These are phyloP conservation scores for Penicillium paxilli DNA, from an alignment of 495 filamentous ascomycete genomes.

Conservation along the genomic window DNA sequence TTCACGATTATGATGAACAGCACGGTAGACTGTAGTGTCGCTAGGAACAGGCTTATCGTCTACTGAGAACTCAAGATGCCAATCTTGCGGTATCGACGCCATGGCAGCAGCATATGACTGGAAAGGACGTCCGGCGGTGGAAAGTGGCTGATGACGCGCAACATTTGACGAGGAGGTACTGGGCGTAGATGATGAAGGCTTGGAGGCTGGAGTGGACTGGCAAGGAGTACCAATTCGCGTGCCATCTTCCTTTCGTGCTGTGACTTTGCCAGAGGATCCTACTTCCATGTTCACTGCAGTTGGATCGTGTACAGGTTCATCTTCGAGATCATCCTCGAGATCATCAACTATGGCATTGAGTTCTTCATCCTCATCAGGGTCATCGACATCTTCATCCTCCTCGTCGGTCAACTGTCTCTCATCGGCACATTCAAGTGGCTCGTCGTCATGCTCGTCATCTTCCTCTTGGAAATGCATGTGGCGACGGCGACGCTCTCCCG, in stretches of 20 bases:
- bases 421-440: constrained; percentile 89
- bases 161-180: constrained; percentile 30
- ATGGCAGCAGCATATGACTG: constrained; percentile 83
- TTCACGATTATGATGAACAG: constrained; percentile 74
- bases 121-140: constrained; percentile 48
- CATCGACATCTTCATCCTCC: constrained; percentile 67
- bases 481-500: constrained; percentile 52
- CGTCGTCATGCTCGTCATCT: constrained; percentile 54
- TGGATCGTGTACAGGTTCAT: constrained; percentile 70
- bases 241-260: constrained; percentile 95
- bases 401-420: constrained; percentile 83
- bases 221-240: constrained; percentile 86
- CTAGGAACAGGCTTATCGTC: constrained; percentile 79
- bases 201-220: constrained; percentile 54
- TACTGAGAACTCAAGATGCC: constrained; percentile 97
- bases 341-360: constrained; percentile 89
- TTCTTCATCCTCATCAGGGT: constrained; percentile 64
- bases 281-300: constrained; percentile 92
- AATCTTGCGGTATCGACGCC: constrained; percentile 74
- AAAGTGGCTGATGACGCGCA: constrained; percentile 37
- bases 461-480: constrained; percentile 53
- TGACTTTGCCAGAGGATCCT: constrained; percentile 85
- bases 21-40: constrained; percentile 95
- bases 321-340: constrained; percentile 84
- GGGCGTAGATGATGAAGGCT: constrained; percentile 45